Base-by-base conservation (phyloP, 768 basidiomycete genomes). In the Termitomyces sp. region DNA sequence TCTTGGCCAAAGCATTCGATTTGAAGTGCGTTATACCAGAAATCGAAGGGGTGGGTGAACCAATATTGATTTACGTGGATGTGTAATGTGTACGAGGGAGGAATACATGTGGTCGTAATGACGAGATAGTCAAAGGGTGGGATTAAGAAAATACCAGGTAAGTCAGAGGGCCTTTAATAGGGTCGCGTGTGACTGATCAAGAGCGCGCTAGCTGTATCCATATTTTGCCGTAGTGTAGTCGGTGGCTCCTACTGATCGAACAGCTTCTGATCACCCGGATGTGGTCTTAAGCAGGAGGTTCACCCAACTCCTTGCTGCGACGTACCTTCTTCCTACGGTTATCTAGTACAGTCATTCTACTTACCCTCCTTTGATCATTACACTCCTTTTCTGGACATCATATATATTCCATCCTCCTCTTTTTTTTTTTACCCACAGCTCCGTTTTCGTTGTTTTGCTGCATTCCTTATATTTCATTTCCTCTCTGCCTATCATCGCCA, bases 21-120 rank as follows among this genome's bases (percentile, higher is more conserved):
- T 84, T 98, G 65, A 98, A 98, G 83, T 98, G 95, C 70, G 93
- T 95, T 66, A 95, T 98, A 66, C 95, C 95, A 30, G 96, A 98
- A 77, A 97, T 98, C 64, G 93, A 95, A 70, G 92, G 93, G 49
- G 91, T 95, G 30, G 97, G 96, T 56, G 95, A 98, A 72, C 97
- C 97, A 30, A 82, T 98, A 66, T 78, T 98, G 68, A 85, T 98
- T 63, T 98, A 97, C 76, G 87, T 97, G 69, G 93, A 93, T 73
- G 86, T 89, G 69, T 89, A 75, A 75, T 62, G 65, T 52, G 44
- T 34, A 30, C 22, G 53, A 67, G 66, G 59, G 63, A 59, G 55
- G 53, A 56, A 58, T 58, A 59, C 63, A 56, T 44, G 60, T 61
- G 54, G 53, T 54, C 51, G 37, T 57, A 57, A 46, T 20, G 45